Evolutionary conservation across 345 rosid genomes (phyloP), one percentile per base, ranked within the genome.

Genomic region (Acer campestre): DNA sequence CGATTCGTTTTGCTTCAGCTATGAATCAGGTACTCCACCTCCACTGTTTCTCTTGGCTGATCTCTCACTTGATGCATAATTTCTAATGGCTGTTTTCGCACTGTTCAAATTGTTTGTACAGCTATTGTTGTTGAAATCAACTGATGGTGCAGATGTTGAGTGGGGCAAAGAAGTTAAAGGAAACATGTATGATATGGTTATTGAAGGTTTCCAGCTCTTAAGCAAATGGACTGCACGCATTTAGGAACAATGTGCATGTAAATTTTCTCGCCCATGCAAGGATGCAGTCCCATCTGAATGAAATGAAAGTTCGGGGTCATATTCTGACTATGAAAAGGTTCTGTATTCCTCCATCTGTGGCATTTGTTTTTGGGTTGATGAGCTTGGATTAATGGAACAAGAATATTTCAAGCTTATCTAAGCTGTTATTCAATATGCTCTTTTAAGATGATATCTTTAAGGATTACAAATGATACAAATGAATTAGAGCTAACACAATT

Each of bases 231-330:
- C 91, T 67, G 90, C 93, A 75, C 95, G 92, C 78, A 86, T 94
- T 62, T 96, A 98, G 99, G 99, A 94, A 79, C 99, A 96, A 87
- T 91, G 92, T 82, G 99, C 98, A 70, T 96, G 99, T 98, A 96
- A 96, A 81, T 92, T 96, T 86, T 96, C 99, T 87, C 98, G 93
- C 29, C 99, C 99, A 27, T 92, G 93, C 87, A 96, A 85, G 90
- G 99, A 96, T 84, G 79, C 82, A 38, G 76, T 80, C 81, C 85
- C 97, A 61, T 75, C 83, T 40, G 97, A 92, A 79, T 76, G 92
- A 42, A 89, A 84, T 66, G 98, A 90, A 77, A 75, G 84, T 69
- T 88, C 84, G 31, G 86, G 87, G 49, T 88, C 95, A 29, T 85
- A 86, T 83, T 96, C 95, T 73, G 98, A 94, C 86, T 96, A 94